These are phyloP conservation scores for Capsella rubella DNA, from an alignment of 441 rosid species.

Conservation along the genomic window DNA sequence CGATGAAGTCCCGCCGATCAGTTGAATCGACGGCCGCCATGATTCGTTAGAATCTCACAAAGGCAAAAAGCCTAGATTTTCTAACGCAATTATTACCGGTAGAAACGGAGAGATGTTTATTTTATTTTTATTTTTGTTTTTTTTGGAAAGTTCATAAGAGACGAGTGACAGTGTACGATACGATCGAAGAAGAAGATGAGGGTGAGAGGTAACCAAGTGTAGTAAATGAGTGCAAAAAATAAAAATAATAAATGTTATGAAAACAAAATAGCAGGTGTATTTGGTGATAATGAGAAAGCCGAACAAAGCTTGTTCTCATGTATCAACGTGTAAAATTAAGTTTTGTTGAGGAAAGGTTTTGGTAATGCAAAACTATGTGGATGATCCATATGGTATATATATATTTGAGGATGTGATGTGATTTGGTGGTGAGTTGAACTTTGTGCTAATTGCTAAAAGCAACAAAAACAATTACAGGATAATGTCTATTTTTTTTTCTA, in stretches of 20 bases:
- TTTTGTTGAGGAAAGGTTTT: neutral
- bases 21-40: slow-evolving; percentile 50
- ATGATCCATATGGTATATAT: slow-evolving; percentile 15
- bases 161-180: slow-evolving; percentile 30
- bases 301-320: slow-evolving; percentile 1
- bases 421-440: slow-evolving; percentile 23
- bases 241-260: slow-evolving; percentile 4
- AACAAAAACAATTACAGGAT: slow-evolving; percentile 27
- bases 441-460: slow-evolving; percentile 36
- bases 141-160: slow-evolving; percentile 6
- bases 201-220: slow-evolving; percentile 22
- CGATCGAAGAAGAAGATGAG: slow-evolving; percentile 30
- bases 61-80: neutral
- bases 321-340: slow-evolving; percentile 9
- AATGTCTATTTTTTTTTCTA: slow-evolving; percentile 7
- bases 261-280: slow-evolving; percentile 22
- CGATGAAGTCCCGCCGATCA: slow-evolving; percentile 52
- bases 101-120: neutral
- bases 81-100: neutral
- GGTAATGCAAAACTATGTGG: neutral
- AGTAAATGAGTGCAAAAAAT: slow-evolving; percentile 25
- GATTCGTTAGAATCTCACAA: neutral
- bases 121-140: neutral
- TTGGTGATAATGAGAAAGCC: slow-evolving; percentile 10
- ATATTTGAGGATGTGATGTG: slow-evolving; percentile 7